phyloP scores from a whole-genome alignment of 2,329 filamentous ascomycete genomes.

The Trichophyton equinum region DNA sequence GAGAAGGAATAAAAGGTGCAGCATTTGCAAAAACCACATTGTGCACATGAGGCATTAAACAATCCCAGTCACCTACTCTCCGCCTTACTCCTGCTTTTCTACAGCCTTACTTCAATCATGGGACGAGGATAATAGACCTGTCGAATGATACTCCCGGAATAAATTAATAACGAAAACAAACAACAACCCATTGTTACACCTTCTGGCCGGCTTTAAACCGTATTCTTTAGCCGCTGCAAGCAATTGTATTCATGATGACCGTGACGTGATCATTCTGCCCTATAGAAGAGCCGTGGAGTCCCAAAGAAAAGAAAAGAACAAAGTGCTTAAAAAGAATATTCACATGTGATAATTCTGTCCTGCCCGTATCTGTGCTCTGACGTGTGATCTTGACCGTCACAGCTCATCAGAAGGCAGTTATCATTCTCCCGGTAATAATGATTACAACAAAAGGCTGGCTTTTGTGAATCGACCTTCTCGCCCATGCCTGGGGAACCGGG shows the following conservation, averaged over 20 bases:
- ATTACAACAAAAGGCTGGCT: constrained; percentile 13
- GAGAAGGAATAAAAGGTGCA: constrained; percentile 55
- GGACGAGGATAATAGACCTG: neutral
- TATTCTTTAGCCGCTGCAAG: neutral
- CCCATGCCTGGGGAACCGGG: constrained; percentile 24
- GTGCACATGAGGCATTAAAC: neutral
- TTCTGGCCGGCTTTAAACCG: neutral
- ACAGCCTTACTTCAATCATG: neutral
- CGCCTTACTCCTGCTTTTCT: neutral
- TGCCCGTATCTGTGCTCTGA: constrained; percentile 58
- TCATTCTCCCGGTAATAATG: constrained; percentile 26
- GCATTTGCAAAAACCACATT: neutral
- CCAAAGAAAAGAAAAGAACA: neutral
- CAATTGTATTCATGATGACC: neutral
- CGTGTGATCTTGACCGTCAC: constrained; percentile 45
- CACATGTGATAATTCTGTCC: constrained; percentile 32
- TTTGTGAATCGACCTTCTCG: constrained; percentile 32
- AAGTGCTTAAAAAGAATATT: neutral
- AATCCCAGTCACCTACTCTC: neutral
- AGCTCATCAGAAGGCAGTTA: constrained; percentile 51
- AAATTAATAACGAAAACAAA: neutral
- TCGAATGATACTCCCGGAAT: neutral
- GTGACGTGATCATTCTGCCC: neutral
- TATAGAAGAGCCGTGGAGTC: neutral
- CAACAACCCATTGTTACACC: neutral